Evolutionary conservation across 345 rosid species (phyloP).

Genomic region (Sisymbrium altissimum): DNA sequence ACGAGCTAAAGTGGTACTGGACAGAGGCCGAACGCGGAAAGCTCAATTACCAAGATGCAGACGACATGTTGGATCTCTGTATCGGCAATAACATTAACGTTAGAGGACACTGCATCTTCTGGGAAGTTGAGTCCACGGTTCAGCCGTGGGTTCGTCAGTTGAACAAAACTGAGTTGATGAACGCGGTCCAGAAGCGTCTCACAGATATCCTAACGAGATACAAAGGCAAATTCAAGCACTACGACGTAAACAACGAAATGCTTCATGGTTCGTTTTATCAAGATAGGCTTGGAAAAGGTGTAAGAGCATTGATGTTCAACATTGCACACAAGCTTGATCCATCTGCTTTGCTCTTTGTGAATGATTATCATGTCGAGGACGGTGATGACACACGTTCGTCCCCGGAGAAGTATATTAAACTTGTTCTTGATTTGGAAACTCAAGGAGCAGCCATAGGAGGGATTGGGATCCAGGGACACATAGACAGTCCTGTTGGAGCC

Average conservation of each 20-base stretch:
- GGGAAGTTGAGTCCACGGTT: conserved; percentile 47
- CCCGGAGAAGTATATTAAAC: conserved; percentile 65
- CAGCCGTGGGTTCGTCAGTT: conserved; percentile 50
- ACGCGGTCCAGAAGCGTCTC: conserved; percentile 43
- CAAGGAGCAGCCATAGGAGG: conserved; percentile 61
- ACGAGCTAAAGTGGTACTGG: conserved; percentile 90
- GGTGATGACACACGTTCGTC: conserved; percentile 65
- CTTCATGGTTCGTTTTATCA: conserved; percentile 73
- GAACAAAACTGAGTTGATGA: conserved; percentile 33
- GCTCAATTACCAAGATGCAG: conserved; percentile 76
- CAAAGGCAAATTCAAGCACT: conserved; percentile 79
- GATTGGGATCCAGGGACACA: conserved; percentile 55
- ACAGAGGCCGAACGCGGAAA: conserved; percentile 80
- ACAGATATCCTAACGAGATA: conserved; percentile 42
- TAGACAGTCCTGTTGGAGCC: conserved; percentile 47
- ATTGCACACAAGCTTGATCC: conserved; percentile 68
- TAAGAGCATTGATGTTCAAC: conserved; percentile 66
- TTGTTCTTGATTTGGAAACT: conserved; percentile 59
- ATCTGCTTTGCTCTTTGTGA: conserved; percentile 68
- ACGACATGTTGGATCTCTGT: conserved; percentile 75
- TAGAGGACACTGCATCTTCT: conserved; percentile 57
- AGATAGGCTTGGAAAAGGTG: conserved; percentile 60
- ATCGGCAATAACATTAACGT: conserved; percentile 48
- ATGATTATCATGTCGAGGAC: conserved; percentile 86
- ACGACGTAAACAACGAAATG: conserved; percentile 63